Evolutionary conservation across 2,329 filamentous ascomycete species (phyloP).

Genomic region (Cladosporium sp.): DNA sequence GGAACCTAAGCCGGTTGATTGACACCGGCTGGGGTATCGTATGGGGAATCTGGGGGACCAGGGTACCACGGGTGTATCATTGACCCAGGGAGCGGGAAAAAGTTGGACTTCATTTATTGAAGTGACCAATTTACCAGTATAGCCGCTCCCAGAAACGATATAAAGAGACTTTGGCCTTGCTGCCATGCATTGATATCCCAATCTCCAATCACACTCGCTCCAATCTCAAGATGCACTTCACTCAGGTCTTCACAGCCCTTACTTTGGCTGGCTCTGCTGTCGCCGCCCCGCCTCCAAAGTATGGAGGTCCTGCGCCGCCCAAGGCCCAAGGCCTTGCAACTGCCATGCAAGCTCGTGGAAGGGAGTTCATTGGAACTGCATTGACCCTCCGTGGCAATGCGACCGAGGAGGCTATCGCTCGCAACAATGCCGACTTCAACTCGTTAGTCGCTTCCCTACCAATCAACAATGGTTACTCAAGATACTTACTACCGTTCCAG

Average conservation of each 20-base stretch:
- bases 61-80: background rate
- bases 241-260: slow-evolving; percentile 3
- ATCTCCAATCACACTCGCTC: background rate
- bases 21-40: background rate
- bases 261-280: slow-evolving; percentile 5
- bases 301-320: background rate
- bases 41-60: slow-evolving; percentile 4
- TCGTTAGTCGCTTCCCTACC: background rate
- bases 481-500: slow-evolving; percentile 15
- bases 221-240: slow-evolving; percentile 9
- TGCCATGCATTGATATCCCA: background rate
- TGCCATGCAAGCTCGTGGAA: slow-evolving; percentile 21
- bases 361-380: slow-evolving; percentile 34
- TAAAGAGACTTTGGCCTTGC: background rate
- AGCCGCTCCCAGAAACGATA: background rate
- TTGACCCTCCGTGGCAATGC: slow-evolving; percentile 31
- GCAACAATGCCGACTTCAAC: slow-evolving; percentile 22
- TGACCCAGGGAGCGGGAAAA: slow-evolving; percentile 9
- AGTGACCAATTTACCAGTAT: slow-evolving; percentile 9
- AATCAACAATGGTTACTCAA: slow-evolving; percentile 15
- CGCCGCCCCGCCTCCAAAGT: background rate
- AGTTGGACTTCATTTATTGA: slow-evolving; percentile 1
- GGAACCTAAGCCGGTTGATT: slow-evolving; percentile 11
- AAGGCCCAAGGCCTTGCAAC: slow-evolving; percentile 13
- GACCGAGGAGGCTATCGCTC: slow-evolving; percentile 18